These are phyloP conservation scores for Penicillium frequentans DNA, from an alignment of 2,329 filamentous ascomycete species.

Conservation along the genomic window DNA sequence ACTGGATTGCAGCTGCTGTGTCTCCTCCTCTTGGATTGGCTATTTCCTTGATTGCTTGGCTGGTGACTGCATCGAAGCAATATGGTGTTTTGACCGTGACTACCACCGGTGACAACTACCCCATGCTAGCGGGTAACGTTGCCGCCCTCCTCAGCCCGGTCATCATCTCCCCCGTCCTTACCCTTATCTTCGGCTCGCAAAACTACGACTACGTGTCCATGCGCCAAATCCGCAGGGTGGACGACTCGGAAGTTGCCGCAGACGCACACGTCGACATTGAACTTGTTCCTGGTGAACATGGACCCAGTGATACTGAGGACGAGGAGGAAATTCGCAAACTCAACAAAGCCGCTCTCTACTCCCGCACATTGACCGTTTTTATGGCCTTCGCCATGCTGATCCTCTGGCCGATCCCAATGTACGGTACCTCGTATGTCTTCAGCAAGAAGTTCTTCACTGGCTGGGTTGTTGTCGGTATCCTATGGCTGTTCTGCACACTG, in stretches of 20 bases:
- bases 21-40: slow-evolving; percentile 69
- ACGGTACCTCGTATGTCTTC: slow-evolving; percentile 78
- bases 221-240: slow-evolving; percentile 73
- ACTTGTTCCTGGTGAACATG: slow-evolving; percentile 55
- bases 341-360: slow-evolving; percentile 55
- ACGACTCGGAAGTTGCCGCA: slow-evolving; percentile 71
- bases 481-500: slow-evolving; percentile 75
- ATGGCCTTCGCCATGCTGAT: slow-evolving; percentile 72
- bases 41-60: slow-evolving; percentile 72
- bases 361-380: slow-evolving; percentile 58
- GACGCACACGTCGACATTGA: slow-evolving; percentile 67
- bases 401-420: slow-evolving; percentile 92
- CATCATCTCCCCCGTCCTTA: slow-evolving; percentile 74
- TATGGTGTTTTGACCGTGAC: slow-evolving; percentile 68
- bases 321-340: slow-evolving; percentile 52
- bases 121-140: slow-evolving; percentile 87
- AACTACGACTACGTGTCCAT: slow-evolving; percentile 87
- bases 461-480: slow-evolving; percentile 73
- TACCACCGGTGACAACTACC: slow-evolving; percentile 80
- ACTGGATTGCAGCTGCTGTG: slow-evolving; percentile 69
- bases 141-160: slow-evolving; percentile 75
- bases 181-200: slow-evolving; percentile 66
- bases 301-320: slow-evolving; percentile 36
- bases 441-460: slow-evolving; percentile 79
- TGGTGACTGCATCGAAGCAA: slow-evolving; percentile 70